Conservation (phyloP, 2,329 filamentous ascomycete genomes). For the Cadophora sp. region DNA sequence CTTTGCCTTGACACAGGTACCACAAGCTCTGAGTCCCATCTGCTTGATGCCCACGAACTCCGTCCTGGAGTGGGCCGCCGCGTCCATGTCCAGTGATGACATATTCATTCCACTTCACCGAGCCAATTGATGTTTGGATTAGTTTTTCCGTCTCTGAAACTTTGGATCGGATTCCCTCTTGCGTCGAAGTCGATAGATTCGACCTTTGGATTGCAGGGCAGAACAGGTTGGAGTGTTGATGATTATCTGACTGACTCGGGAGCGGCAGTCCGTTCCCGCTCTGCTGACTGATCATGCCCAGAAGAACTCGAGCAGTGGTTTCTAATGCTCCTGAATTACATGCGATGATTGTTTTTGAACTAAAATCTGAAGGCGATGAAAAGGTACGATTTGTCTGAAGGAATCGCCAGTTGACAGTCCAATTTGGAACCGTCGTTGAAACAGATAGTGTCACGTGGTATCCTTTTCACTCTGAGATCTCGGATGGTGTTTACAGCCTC, state of each 20-base stretch:
- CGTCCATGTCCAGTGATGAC: neutral
- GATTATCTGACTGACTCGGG: neutral
- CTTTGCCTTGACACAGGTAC: conserved; percentile 31
- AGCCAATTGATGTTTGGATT: too few relatives aligned
- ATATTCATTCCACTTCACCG: neutral
- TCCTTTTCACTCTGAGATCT: neutral
- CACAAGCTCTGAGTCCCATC: conserved; percentile 27
- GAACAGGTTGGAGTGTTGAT: neutral
- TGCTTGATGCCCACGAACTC: conserved; percentile 13
- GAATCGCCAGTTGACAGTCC: too few relatives aligned
- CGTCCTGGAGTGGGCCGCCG: neutral
- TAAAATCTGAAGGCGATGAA: too few relatives aligned
- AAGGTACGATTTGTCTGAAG: too few relatives aligned
- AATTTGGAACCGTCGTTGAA: neutral
- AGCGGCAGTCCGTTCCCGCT: conserved; percentile 19
- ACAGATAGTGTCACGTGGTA: neutral
- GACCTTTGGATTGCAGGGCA: neutral
- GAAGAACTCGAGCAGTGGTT: neutral
- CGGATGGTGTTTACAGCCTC: too few relatives aligned
- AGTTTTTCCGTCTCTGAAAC: neutral
- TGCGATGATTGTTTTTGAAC: too few relatives aligned
- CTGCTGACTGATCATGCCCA: conserved; percentile 12
- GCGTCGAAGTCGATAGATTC: neutral
- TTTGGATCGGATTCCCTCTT: neutral
- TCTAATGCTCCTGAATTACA: neutral